These are phyloP conservation scores for Kuraishia capsulata DNA, from an alignment of 805 yeast species.

Conservation along the genomic window DNA sequence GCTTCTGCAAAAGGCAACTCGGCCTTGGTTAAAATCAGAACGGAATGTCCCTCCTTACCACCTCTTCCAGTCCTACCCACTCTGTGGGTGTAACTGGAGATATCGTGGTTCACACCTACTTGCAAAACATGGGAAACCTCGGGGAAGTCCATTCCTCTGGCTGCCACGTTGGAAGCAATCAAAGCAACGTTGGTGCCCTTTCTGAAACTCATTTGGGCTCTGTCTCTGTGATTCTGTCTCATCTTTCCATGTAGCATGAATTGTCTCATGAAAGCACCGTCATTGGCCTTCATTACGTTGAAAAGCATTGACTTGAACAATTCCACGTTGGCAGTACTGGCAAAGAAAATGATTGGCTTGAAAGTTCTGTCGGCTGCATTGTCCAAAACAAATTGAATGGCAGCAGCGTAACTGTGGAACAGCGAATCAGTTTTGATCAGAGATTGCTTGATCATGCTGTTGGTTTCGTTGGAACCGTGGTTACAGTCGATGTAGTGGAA, in stretches of 20 bases:
- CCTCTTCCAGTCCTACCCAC: constrained; percentile 96
- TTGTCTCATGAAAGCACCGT: no score
- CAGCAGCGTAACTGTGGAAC: constrained; percentile 52
- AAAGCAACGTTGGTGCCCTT: constrained; percentile 42
- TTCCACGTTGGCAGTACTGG: constrained; percentile 65
- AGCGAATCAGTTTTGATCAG: constrained; percentile 44
- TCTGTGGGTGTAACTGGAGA: constrained; percentile 82
- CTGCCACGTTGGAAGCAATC: constrained; percentile 87
- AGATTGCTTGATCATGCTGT: constrained; percentile 67
- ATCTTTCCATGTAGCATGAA: constrained; percentile 61
- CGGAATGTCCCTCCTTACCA: constrained; percentile 69
- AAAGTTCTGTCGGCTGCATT: constrained; percentile 27
- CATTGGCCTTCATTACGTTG: constrained; percentile 10
- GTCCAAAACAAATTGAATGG: constrained; percentile 39
- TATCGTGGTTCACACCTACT: constrained; percentile 63
- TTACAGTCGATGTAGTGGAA: constrained; percentile 64
- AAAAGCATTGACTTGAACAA: constrained; percentile 37
- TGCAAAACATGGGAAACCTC: constrained; percentile 81
- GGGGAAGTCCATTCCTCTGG: constrained; percentile 95
- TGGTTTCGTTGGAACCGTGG: constrained; percentile 59
- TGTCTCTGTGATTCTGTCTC: constrained; percentile 52
- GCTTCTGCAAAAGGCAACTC: constrained; percentile 49
- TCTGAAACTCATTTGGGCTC: constrained; percentile 21
- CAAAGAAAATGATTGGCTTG: constrained; percentile 78
- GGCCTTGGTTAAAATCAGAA: constrained; percentile 42